phyloP scores from a whole-genome alignment of 441 rosid genomes.

The Oxalis stricta region DNA sequence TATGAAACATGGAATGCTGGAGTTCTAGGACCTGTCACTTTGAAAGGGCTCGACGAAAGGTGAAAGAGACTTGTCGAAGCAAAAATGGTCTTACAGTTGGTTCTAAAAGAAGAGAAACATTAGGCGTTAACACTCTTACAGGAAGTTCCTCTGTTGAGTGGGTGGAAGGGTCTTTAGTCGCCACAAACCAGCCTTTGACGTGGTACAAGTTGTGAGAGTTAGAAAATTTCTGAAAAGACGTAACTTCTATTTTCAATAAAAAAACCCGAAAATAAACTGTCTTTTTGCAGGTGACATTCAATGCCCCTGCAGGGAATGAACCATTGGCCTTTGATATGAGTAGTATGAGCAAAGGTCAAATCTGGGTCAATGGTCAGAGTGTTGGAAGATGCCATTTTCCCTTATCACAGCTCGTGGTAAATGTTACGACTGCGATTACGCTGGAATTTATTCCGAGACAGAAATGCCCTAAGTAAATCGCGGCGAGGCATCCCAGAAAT shows the following conservation, averaged over 20 bases:
- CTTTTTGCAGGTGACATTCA: slow-evolving; percentile 27
- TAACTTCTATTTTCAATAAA: not conserved
- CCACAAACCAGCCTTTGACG: slow-evolving; percentile 34
- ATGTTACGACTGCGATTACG: slow-evolving; percentile 39
- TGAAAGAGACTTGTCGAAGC: slow-evolving; percentile 48
- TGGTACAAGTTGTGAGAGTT: slow-evolving; percentile 63
- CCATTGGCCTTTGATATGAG: slow-evolving; percentile 58
- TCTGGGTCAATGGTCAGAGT: slow-evolving; percentile 58
- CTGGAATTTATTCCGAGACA: slow-evolving; percentile 36
- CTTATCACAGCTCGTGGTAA: slow-evolving; percentile 29
- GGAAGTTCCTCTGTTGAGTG: slow-evolving; percentile 48
- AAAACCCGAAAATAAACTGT: not conserved
- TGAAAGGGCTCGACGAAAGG: slow-evolving; percentile 43
- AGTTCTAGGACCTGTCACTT: slow-evolving; percentile 46
- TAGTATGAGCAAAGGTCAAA: slow-evolving; percentile 61
- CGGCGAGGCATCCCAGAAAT: slow-evolving; percentile 57
- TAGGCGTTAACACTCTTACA: slow-evolving; percentile 26
- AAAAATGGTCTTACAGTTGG: slow-evolving; percentile 65
- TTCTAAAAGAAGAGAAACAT: slow-evolving; percentile 45
- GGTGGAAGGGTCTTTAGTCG: slow-evolving; percentile 35
- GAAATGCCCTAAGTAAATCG: slow-evolving; percentile 41
- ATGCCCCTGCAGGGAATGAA: slow-evolving; percentile 35
- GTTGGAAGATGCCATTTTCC: slow-evolving; percentile 65
- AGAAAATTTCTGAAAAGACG: not conserved
- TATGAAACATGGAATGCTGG: slow-evolving; percentile 49